Base-by-base conservation (phyloP, 768 basidiomycete genomes). In the Gymnopilus junonius region DNA sequence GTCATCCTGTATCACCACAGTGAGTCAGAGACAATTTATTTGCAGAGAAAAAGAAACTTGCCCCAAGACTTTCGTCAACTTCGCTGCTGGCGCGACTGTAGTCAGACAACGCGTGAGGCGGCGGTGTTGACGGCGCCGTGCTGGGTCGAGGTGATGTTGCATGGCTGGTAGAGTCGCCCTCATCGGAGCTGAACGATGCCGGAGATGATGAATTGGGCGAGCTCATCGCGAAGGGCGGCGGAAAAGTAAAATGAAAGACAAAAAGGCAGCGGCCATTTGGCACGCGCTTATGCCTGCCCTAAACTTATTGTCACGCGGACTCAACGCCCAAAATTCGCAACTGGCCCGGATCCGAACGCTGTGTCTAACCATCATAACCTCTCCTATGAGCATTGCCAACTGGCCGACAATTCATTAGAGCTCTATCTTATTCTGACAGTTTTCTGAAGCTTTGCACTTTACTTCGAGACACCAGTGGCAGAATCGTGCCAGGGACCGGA, bases 51-150 rank as follows among this genome's bases (percentile, higher is more conserved):
- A 46, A 51, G 46, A 2, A 50, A 35, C 48, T 17, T 55, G 61
- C 68, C 23, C 27, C 59, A 23, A 29, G n/a, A 34, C n/a, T 63
- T 14, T 65, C 64, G 25, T 20, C 61, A 4, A 48, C 56, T 21
- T 70, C 70, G 43, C 69, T 71, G 25, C 66, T 72, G 14, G 70
- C 69, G 35, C 65, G 59, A 54, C 71, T 71, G 39, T 66, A 70
- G n/a, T 71, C 71, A 7, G 74, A 74, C 8, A 62, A 58, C 48
- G 67, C 58, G 54, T 71, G 53, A 1, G 61, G 43, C 20, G 74
- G 70, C 50, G 74, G 72, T 20, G 70, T 68, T 8, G 75, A 71
- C 8, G 71, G 64, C 1, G 72, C 64, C 0, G 71, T 69, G 59
- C 74, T 76, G 10, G 71, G 42, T 20, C 63, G 59, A 39, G 65